Percentiles rank a stretch among this genome's conserved stretches.
phyloP scores from a whole-genome alignment of 257 asterid species.

The Jacaranda copaia region DNA sequence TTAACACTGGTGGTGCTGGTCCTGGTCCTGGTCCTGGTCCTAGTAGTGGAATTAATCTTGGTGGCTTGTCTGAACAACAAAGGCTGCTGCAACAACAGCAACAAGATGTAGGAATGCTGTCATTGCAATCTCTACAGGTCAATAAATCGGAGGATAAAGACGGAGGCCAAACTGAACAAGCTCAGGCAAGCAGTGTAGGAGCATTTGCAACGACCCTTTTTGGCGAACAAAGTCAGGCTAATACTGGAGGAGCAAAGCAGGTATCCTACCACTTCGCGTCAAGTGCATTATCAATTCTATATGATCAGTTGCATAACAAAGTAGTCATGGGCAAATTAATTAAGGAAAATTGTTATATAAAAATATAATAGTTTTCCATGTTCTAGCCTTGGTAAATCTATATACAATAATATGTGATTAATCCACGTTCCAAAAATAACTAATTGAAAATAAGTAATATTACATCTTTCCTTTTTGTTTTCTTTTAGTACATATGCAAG shows the following conservation, averaged over 20 bases:
- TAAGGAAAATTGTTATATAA: neutral
- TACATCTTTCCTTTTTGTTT: neutral
- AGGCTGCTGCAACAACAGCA: neutral
- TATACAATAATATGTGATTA: too few relatives aligned
- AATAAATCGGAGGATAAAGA: conserved; percentile 20
- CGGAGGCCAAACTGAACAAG: conserved; percentile 6
- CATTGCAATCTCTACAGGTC: conserved; percentile 9
- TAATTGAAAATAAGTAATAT: neutral
- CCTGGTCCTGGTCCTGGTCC: neutral
- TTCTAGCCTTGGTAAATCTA: too few relatives aligned
- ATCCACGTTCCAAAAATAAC: too few relatives aligned
- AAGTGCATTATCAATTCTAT: neutral
- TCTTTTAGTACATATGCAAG: neutral
- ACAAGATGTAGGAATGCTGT: conserved; percentile 25
- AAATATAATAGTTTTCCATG: too few relatives aligned
- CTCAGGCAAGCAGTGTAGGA: conserved; percentile 19
- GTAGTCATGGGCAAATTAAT: neutral
- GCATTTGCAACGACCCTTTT: conserved; percentile 31
- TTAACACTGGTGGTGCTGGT: conserved; percentile 9
- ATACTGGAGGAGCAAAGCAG: conserved; percentile 42
- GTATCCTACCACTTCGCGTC: conserved; percentile 40
- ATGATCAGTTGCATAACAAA: neutral
- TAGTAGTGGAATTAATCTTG: conserved; percentile 8
- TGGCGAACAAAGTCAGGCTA: conserved; percentile 25
- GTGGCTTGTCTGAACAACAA: conserved; percentile 6